Evolutionary conservation across 768 basidiomycete genomes (phyloP), one percentile per base, ranked within the genome.

Genomic region (Kondoa malvinella): DNA sequence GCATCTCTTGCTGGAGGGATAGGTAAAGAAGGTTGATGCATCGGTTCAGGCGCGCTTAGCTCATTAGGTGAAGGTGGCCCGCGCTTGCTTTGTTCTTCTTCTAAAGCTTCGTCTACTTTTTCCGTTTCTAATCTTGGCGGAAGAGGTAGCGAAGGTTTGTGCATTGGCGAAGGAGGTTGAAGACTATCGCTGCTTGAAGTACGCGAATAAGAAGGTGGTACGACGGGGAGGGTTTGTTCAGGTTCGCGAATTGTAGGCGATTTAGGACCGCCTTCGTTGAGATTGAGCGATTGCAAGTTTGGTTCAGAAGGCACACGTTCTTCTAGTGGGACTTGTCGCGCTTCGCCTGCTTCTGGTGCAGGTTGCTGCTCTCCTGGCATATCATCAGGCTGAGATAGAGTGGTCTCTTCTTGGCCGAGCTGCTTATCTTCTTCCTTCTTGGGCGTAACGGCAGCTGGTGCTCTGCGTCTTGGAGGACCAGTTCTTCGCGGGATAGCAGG

Each of bases 391-490:
- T 50, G 40, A n/a, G n/a, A n/a, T n/a, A n/a, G 50, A 56, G 25
- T 25, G 25, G 50, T 14, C 50, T 56, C 15, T 56, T 56, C 50
- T 25, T 25, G 50, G 50, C 14, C 15, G 15, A 14, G 50, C 50
- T 56, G 15, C 50, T 56, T 56, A 31, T 26, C 58, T 31, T 60
- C 58, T 8, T 4, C n/a, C 27, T 60, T 31, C 4, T 16, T 32
- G 3, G 61, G 29, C 12, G 29, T 63, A 33, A n/a, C n/a, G n/a
- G n/a, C n/a, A n/a, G n/a, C n/a, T n/a, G 61, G 27, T 33, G 33
- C 30, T 32, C 31, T 63, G 27, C 61, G 61, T 33, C 61, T 63
- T 27, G 61, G 61, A 16, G 61, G 61, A 29, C 61, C 61, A 14
- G 61, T n/a, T 26, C 61, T 16, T 3, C 61, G 16, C 31, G 61